Evolutionary conservation across 1,284 basidiomycete genomes (phyloP), one percentile per base, ranked within the genome.

Genomic region (Marasmius fiardii): DNA sequence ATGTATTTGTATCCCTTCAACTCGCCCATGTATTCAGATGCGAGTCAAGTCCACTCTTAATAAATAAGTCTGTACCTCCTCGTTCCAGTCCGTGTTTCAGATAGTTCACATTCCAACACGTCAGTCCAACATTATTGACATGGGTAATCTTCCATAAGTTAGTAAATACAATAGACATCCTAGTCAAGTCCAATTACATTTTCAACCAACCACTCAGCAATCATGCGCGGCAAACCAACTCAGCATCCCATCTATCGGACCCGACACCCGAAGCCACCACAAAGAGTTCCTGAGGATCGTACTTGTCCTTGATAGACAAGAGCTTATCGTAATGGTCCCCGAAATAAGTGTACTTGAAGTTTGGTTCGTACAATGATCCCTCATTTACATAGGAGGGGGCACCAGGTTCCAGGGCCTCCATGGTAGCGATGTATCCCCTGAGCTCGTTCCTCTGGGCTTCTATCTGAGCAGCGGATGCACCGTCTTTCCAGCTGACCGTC

Each of bases 271-370:
- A 63, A 0, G 63, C 57, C 12, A 79, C 74, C 18, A 76, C 63
- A 60, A 81, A 80, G n/a, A 80, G 56, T 34, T 67, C 67, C 14
- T 67, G 51, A 0, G 75, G 71, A 59, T 81, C 79, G 55, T 77
- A 76, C 53, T 64, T 71, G 5, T 62, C 51, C 62, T 80, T 81
- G 64, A 81, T 76, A 1, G 45, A 58, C 58, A 68, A 71, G 41
- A 80, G 58, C 23, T 58, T 62, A 2, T 61, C 33, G 48, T 78
- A 78, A 58, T 80, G 74, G 3, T 66, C 54, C 0, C 78, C 78
- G 58, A 76, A 81, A 64, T 77, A 79, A 0, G 73, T 66, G 3
- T 66, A 56, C 59, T 72, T 64, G 55, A 69, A 73, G 41, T 78
- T 60, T 1, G 64, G 52, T 57, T 80, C 71, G 39, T 71, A 74